A percentile compares a stretch with the other conserved stretches of the same genome.
Evolutionary conservation across 768 basidiomycete species (phyloP).

Genomic region (Clitopilus passeckerianus): DNA sequence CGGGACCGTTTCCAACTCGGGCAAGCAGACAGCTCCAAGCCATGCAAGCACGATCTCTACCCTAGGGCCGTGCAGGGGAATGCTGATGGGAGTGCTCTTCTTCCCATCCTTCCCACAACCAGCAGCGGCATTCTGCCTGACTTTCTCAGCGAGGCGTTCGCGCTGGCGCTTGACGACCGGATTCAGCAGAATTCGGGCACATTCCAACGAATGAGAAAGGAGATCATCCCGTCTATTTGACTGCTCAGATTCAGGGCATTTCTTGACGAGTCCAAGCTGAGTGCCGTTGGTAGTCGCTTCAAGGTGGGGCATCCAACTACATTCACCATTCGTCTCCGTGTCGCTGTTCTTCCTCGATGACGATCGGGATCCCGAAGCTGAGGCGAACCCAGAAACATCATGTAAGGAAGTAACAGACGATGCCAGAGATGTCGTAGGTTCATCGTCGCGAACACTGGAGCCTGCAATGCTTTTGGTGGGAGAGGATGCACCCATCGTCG

Average conservation of each 20-base stretch:
- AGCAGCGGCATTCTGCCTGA: conserved; percentile 31
- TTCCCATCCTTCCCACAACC: conserved; percentile 15
- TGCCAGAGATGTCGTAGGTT: conserved; percentile 8
- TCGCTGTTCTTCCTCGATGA: conserved; percentile 17
- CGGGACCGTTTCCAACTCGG: conserved; percentile 49
- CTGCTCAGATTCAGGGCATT: background rate
- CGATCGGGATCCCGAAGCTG: background rate
- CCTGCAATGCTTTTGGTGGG: conserved; percentile 15
- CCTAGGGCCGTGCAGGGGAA: conserved; percentile 80
- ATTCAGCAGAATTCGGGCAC: conserved; percentile 65
- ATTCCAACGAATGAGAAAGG: conserved; percentile 49
- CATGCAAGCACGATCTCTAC: conserved; percentile 85
- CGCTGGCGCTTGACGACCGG: conserved; percentile 64
- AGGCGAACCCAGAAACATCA: conserved; percentile 10
- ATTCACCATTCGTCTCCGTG: conserved; percentile 13
- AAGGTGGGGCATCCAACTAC: conserved; percentile 17
- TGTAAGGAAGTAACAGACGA: conserved; percentile 2
- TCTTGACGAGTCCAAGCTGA: background rate
- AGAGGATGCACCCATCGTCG: conserved; percentile 16
- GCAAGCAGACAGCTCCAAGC: conserved; percentile 77
- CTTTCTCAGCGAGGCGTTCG: conserved; percentile 46
- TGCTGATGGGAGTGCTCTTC: conserved; percentile 66
- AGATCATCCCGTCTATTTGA: background rate
- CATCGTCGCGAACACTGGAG: conserved; percentile 7
- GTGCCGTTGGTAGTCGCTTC: conserved; percentile 29